Base-by-base conservation (phyloP, 768 basidiomycete genomes). In the Mycena galericulata region DNA sequence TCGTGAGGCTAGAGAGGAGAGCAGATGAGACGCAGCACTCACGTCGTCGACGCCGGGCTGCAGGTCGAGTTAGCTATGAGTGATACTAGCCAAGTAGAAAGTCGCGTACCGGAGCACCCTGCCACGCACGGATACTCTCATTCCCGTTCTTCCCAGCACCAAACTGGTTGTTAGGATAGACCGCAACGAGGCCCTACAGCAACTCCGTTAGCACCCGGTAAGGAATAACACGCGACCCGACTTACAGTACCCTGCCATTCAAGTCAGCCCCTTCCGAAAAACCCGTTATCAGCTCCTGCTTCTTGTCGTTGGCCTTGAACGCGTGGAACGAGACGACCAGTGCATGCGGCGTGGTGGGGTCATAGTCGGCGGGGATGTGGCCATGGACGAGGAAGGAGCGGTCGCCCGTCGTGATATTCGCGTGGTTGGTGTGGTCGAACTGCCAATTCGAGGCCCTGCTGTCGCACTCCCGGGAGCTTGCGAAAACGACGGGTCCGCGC, bases 301-400 rank as follows among this genome's bases (percentile, higher is more conserved):
- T 61, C 51, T 36, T 38, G 15, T 24, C 67, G 54, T 58, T 65
- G 10, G 46, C 51, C 58, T 68, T 71, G 67, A 67, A 71, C 29
- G 65, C 69, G 32, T 71, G 69, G 27, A 47, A 71, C 5, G 56
- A 60, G 8, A 68, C 45, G 24, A 71, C 70, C 7, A 71, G 58
- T 32, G 70, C 65, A 26, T 67, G 61, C 2, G 66, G 70, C 12
- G 51, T 49, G 9, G 30, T 45, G 17, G 49, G 55, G 20, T 65
- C 40, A 29, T 68, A 71, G 27, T 43, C 43, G 20, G 57, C 32
- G 6, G 66, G 70, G 43, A 71, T 50, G 54, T 71, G n/a, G n/a
- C n/a, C n/a, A n/a, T n/a, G 70, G 20, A 71, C 67, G 43, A 71
- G 66, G 67, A 71, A 71, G 8, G 70, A 62, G 20, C 70, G 66